Percentiles rank a stretch among this genome's conserved stretches.
phyloP scores from a whole-genome alignment of 2,329 filamentous ascomycete species.

The Epicoccum nigrum region DNA sequence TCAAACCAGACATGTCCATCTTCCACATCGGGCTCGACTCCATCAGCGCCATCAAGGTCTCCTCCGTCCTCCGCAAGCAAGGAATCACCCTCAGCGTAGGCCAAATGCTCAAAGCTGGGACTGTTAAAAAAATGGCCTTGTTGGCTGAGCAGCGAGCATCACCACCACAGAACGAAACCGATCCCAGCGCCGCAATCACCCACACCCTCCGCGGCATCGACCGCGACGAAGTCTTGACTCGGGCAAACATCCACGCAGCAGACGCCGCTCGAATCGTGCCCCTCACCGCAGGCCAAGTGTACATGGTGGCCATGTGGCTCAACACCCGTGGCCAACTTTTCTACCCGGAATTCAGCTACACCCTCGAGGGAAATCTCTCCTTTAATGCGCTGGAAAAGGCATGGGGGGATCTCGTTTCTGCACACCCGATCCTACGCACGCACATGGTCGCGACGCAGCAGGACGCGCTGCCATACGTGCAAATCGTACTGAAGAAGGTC shows the following conservation, averaged over 20 bases:
- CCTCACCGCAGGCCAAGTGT: slow-evolving; percentile 76
- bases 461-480: slow-evolving; percentile 62
- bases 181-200: slow-evolving; percentile 7
- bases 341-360: slow-evolving; percentile 73
- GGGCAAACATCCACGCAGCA: slow-evolving; percentile 50
- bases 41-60: slow-evolving; percentile 86
- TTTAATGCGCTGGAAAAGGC: slow-evolving; percentile 57
- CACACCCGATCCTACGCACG: slow-evolving; percentile 72
- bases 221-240: slow-evolving; percentile 46
- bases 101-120: slow-evolving; percentile 71
- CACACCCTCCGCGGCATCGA: slow-evolving; percentile 50
- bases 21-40: slow-evolving; percentile 91
- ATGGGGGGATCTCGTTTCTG: slow-evolving; percentile 65
- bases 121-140: slow-evolving; percentile 67
- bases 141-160: slow-evolving; percentile 30
- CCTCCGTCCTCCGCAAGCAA: slow-evolving; percentile 69
- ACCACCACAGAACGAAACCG: neutral
- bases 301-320: slow-evolving; percentile 81
- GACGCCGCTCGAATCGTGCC: slow-evolving; percentile 67
- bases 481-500: slow-evolving; percentile 61
- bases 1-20: slow-evolving; percentile 68
- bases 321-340: slow-evolving; percentile 71
- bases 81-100: slow-evolving; percentile 70
- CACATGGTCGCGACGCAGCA: slow-evolving; percentile 62
- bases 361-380: slow-evolving; percentile 51